These are phyloP conservation scores for Infundibulicybe gibba DNA, from an alignment of 768 basidiomycete species.

Conservation along the genomic window DNA sequence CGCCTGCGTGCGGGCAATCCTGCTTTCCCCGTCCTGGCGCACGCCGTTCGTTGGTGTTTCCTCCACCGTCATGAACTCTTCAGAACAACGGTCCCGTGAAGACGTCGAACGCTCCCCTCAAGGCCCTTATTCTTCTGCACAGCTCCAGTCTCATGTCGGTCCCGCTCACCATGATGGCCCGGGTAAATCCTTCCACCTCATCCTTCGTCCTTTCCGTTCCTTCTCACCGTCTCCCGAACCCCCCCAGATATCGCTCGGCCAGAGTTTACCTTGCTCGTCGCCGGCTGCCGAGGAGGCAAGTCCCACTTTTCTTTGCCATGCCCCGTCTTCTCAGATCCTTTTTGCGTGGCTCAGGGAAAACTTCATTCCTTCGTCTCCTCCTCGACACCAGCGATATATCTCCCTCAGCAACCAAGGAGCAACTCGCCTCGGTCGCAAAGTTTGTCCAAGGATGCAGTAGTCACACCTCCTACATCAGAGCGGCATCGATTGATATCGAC, in stretches of 20 bases:
- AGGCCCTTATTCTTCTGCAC: conserved; percentile 16
- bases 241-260: conserved; percentile 32
- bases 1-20: conserved; percentile 61
- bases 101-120: conserved; percentile 30
- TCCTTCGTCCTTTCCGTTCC: background rate
- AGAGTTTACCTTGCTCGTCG: conserved; percentile 71
- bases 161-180: conserved; percentile 26
- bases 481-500: conserved; percentile 70
- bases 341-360: conserved; percentile 63
- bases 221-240: conserved; percentile 6
- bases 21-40: conserved; percentile 47
- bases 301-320: conserved; percentile 13
- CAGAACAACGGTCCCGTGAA: conserved; percentile 46
- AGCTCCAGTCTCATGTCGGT: conserved; percentile 13
- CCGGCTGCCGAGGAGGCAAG: conserved; percentile 70
- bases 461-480: conserved; percentile 70
- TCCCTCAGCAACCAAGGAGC: conserved; percentile 59
- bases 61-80: conserved; percentile 47
- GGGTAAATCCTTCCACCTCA: conserved; percentile 23
- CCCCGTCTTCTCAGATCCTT: conserved; percentile 12
- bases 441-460: conserved; percentile 74
- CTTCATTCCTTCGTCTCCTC: conserved; percentile 80
- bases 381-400: conserved; percentile 78
- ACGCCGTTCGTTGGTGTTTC: conserved; percentile 38
- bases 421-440: conserved; percentile 76